These are phyloP conservation scores for Solanum pinnatisectum DNA, from an alignment of 257 asterid genomes.

Conservation along the genomic window DNA sequence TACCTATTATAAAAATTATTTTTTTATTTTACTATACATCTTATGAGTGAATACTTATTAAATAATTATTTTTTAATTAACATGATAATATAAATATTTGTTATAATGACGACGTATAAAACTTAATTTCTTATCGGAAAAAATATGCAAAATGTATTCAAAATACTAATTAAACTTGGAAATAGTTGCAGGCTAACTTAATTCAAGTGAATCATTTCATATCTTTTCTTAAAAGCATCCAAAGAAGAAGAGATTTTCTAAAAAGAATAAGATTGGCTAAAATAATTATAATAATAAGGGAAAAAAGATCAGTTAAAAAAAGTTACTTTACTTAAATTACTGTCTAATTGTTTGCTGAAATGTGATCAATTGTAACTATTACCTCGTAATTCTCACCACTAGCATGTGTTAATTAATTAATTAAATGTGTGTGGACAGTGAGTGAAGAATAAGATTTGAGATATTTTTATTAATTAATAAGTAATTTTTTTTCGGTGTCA, in stretches of 20 bases:
- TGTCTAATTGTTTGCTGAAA: background rate
- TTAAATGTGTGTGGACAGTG: background rate
- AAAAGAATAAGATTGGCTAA: background rate
- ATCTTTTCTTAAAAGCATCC: background rate
- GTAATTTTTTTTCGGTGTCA: no score
- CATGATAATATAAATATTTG: background rate
- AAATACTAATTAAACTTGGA: background rate
- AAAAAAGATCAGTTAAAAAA: background rate
- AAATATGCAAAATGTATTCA: background rate
- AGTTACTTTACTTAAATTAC: background rate
- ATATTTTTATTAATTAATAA: background rate
- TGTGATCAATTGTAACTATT: background rate
- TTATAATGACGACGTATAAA: background rate
- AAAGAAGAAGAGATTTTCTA: background rate
- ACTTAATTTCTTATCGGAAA: background rate
- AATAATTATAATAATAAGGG: background rate
- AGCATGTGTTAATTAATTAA: background rate
- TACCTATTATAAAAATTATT: no score
- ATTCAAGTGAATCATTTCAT: background rate
- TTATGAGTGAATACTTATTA: no score
- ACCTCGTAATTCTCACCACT: background rate
- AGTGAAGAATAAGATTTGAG: background rate
- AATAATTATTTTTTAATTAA: no score
- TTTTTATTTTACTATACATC: background rate
- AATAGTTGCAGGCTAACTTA: background rate